Evolutionary conservation across 805 yeast species (phyloP).

Genomic region (Monosporozyma yasuniensis): DNA sequence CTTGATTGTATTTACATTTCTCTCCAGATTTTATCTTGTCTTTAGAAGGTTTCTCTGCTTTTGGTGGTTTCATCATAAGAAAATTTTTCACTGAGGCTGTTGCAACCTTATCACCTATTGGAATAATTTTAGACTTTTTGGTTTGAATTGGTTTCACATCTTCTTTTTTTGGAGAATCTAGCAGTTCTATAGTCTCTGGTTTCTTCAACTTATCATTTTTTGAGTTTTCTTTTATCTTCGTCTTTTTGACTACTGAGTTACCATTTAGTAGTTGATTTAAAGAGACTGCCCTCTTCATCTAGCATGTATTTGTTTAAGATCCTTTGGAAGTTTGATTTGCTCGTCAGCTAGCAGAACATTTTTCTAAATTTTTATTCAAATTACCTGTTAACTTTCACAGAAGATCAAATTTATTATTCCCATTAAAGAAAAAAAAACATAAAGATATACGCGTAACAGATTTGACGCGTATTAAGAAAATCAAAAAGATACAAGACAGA

Average conservation of each 20-base stretch:
- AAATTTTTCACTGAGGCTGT: conserved; percentile 15
- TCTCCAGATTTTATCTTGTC: background rate
- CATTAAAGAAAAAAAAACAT: background rate
- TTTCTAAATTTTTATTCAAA: background rate
- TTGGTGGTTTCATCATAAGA: conserved; percentile 10
- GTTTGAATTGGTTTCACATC: background rate
- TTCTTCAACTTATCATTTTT: background rate
- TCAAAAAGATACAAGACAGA: no score
- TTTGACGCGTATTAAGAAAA: background rate
- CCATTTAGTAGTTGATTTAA: conserved; percentile 16
- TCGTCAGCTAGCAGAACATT: background rate
- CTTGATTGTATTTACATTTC: background rate
- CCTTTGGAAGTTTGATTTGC: no score
- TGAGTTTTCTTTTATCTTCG: background rate
- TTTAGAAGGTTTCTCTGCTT: background rate
- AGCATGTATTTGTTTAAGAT: no score
- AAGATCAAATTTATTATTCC: background rate
- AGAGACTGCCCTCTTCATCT: conserved; percentile 10
- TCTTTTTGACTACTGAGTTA: conserved; percentile 5
- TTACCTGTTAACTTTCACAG: background rate
- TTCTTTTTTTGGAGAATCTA: background rate
- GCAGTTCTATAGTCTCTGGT: background rate
- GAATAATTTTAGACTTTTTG: conserved; percentile 4
- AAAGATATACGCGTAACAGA: background rate
- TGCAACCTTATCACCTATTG: conserved; percentile 6